A percentile compares a stretch with the other conserved stretches of the same genome.
Conservation (phyloP, 768 basidiomycete species). For the Pleurotus eryngii region DNA sequence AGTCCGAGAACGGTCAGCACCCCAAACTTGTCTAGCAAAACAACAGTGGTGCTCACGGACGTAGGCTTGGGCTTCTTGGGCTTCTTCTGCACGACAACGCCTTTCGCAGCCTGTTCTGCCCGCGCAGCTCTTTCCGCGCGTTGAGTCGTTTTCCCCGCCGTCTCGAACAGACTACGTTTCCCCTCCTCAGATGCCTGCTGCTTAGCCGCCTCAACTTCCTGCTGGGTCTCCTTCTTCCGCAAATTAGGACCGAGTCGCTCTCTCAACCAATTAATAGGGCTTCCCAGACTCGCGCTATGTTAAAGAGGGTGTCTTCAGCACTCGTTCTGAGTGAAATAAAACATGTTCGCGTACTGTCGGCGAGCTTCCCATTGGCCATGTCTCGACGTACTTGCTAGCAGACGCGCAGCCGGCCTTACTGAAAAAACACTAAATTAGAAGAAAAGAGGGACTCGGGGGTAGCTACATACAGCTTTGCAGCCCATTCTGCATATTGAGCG, state of each 20-base stretch:
- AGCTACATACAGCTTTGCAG: conserved; percentile 18
- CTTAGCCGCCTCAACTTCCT: conserved; percentile 44
- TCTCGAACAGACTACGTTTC: conserved; percentile 50
- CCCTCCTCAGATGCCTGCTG: conserved; percentile 42
- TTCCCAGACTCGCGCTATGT: conserved; percentile 44
- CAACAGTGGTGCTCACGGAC: conserved; percentile 1
- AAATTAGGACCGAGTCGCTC: conserved; percentile 51
- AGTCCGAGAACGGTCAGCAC: not conserved
- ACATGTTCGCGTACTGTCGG: conserved; percentile 36
- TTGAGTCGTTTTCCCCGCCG: conserved; percentile 20
- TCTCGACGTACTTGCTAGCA: conserved; percentile 12
- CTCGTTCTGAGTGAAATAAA: not conserved
- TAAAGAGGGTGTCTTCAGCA: conserved; percentile 6
- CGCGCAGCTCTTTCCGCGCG: conserved; percentile 12
- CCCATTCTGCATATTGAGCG: conserved; percentile 15
- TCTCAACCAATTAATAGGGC: conserved; percentile 62
- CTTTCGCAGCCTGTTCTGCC: conserved; percentile 9
- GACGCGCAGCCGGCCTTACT: conserved; percentile 10
- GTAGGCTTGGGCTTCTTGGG: conserved; percentile 1
- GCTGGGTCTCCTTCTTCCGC: conserved; percentile 40
- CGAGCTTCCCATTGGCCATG: conserved; percentile 33
- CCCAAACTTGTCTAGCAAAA: not conserved
- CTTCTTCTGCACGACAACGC: not conserved
- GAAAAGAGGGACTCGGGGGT: too few relatives aligned
- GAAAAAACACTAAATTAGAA: too few relatives aligned